phyloP scores from a whole-genome alignment of 225 moss, liverwort and hornwort genomes.

The Neckera pumila region DNA sequence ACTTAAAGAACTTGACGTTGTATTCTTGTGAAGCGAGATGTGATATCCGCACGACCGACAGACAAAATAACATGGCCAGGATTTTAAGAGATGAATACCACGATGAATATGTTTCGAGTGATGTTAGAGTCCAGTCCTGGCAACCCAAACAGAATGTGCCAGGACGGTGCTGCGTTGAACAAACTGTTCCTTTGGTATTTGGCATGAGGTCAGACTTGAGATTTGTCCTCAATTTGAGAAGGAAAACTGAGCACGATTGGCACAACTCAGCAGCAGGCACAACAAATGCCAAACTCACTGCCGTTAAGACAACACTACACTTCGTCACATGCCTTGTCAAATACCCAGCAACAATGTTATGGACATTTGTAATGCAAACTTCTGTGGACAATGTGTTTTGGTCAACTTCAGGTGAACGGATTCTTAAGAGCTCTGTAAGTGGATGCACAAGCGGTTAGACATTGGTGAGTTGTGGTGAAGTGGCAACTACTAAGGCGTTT shows the following conservation, averaged over 20 bases:
- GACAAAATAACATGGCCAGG: no score
- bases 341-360: background rate
- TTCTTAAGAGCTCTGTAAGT: background rate
- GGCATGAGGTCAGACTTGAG: constrained; percentile 37
- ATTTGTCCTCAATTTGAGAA: constrained; percentile 28
- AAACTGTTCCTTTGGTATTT: constrained; percentile 49
- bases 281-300: constrained; percentile 39
- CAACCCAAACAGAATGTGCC: constrained; percentile 49
- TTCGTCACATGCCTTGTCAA: constrained; percentile 10
- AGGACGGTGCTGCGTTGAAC: constrained; percentile 45
- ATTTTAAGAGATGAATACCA: no score
- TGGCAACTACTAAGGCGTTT: background rate
- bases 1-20: no score
- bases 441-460: background rate
- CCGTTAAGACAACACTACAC: constrained; percentile 39
- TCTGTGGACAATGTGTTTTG: background rate
- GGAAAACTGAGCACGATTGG: constrained; percentile 21
- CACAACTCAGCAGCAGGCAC: constrained; percentile 51
- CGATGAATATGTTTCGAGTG: no score
- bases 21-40: no score
- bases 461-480: background rate
- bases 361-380: background rate
- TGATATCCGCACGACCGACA: no score
- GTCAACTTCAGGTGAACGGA: background rate
- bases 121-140: no score